Conservation (phyloP, 75 land plant species). For the Pinus albicaulis region DNA sequence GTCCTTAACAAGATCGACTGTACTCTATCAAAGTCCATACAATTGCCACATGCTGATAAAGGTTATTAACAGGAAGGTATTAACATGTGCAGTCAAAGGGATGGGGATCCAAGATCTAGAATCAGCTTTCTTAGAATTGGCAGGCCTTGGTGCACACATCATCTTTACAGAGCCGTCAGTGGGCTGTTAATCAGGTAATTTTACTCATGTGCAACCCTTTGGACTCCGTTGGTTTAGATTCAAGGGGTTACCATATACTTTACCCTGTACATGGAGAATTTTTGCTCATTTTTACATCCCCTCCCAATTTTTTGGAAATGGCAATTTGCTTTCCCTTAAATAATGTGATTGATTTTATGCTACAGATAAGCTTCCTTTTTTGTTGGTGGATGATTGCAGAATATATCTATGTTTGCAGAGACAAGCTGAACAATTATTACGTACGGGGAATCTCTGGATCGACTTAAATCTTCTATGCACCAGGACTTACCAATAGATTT, state of each 20-base stretch:
- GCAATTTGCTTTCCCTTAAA: too few species aligned
- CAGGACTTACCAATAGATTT: constrained; percentile 77
- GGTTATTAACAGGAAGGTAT: too few species aligned
- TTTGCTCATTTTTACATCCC: neutral
- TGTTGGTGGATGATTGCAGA: neutral
- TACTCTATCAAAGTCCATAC: constrained; percentile 35
- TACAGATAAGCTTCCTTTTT: too few species aligned
- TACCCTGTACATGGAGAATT: neutral
- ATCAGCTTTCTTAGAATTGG: constrained; percentile 59
- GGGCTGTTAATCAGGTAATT: constrained; percentile 90
- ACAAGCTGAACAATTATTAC: constrained; percentile 79
- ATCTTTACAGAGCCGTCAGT: constrained; percentile 69
- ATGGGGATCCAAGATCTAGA: constrained; percentile 78
- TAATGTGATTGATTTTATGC: too few species aligned
- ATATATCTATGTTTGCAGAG: constrained; percentile 49
- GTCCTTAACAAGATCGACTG: constrained; percentile 92
- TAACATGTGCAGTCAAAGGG: constrained; percentile 77
- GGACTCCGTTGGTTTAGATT: neutral
- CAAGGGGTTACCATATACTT: neutral
- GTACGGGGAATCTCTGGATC: constrained; percentile 65
- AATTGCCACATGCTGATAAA: constrained; percentile 28
- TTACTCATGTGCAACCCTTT: neutral
- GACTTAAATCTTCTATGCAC: constrained; percentile 54
- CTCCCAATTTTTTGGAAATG: neutral
- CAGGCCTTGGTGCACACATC: constrained; percentile 63